phyloP scores from a whole-genome alignment of 106 monocot species.

The Allium fistulosum region DNA sequence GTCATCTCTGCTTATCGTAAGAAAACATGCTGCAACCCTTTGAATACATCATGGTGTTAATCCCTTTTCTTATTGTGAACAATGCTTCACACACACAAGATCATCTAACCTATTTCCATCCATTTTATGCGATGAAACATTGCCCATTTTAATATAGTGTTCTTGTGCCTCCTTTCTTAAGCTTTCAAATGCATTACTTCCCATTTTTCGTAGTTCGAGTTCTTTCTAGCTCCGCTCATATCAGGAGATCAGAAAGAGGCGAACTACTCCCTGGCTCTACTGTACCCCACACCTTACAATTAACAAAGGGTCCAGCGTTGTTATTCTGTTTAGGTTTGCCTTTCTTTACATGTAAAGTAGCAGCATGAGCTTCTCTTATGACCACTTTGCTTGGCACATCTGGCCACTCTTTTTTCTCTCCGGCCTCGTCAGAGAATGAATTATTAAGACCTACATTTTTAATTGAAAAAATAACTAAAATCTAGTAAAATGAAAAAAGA shows the following conservation, averaged over 20 bases:
- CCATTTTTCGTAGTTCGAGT: slow-evolving; percentile 85
- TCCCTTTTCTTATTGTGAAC: too few relatives aligned
- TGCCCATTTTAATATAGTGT: slow-evolving; percentile 48
- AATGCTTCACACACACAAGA: slow-evolving; percentile 80
- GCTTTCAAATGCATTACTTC: slow-evolving; percentile 52
- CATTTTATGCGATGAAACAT: slow-evolving; percentile 89
- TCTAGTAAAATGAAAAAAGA: too few relatives aligned
- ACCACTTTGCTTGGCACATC: slow-evolving; percentile 60
- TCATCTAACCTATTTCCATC: slow-evolving; percentile 96
- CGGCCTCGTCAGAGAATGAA: slow-evolving; percentile 88
- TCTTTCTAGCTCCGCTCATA: slow-evolving; percentile 55
- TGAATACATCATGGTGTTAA: too few relatives aligned
- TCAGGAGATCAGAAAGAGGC: slow-evolving; percentile 57
- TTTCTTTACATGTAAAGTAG: slow-evolving; percentile 62
- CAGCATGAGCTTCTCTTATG: slow-evolving; percentile 60
- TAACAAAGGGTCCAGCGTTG: slow-evolving; percentile 55
- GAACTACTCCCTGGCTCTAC: slow-evolving; percentile 20
- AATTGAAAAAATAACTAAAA: neutral
- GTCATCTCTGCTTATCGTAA: too few relatives aligned
- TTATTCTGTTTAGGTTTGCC: slow-evolving; percentile 14
- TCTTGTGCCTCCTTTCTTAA: slow-evolving; percentile 79
- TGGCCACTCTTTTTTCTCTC: slow-evolving; percentile 70
- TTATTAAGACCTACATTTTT: slow-evolving; percentile 66
- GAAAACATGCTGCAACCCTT: too few relatives aligned
- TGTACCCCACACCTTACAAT: slow-evolving; percentile 85